These are phyloP conservation scores for Neurospora intermedia DNA, from an alignment of 495 filamentous ascomycete genomes.

Conservation along the genomic window DNA sequence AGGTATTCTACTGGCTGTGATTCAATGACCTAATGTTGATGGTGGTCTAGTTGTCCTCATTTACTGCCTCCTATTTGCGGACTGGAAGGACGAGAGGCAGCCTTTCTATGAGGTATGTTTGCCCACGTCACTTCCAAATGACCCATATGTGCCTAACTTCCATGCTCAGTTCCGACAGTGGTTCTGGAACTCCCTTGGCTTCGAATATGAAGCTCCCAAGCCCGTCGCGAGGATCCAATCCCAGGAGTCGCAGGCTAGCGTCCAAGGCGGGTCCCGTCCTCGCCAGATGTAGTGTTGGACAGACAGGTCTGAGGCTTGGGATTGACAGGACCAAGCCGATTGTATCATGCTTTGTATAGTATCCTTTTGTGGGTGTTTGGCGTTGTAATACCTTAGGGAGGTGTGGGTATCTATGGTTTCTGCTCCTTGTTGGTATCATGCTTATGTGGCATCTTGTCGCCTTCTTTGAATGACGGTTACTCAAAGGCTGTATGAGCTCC, in stretches of 20 bases:
- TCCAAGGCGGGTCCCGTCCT: background rate
- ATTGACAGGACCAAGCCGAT: background rate
- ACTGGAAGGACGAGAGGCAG: constrained; percentile 53
- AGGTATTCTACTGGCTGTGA: constrained; percentile 25
- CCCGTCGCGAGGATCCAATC: background rate
- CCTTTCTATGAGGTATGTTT: constrained; percentile 50
- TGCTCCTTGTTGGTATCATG: background rate
- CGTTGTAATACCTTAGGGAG: background rate
- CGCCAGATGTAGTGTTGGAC: background rate
- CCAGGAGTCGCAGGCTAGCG: background rate
- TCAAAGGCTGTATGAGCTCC: background rate
- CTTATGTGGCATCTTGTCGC: background rate
- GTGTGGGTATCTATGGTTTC: background rate
- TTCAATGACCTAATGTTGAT: no score
- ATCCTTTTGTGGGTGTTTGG: background rate
- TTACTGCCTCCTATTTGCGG: constrained; percentile 71
- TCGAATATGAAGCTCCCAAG: background rate
- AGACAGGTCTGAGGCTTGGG: background rate
- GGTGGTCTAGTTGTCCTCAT: constrained; percentile 45
- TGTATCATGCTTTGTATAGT: background rate
- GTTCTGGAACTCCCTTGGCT: constrained; percentile 17
- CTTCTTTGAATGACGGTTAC: background rate
- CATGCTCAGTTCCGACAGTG: constrained; percentile 14
- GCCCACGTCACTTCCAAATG: background rate
- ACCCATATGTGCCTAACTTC: background rate